Evolutionary conservation across 495 filamentous ascomycete genomes (phyloP).

Genomic region (Xylaria longipes): DNA sequence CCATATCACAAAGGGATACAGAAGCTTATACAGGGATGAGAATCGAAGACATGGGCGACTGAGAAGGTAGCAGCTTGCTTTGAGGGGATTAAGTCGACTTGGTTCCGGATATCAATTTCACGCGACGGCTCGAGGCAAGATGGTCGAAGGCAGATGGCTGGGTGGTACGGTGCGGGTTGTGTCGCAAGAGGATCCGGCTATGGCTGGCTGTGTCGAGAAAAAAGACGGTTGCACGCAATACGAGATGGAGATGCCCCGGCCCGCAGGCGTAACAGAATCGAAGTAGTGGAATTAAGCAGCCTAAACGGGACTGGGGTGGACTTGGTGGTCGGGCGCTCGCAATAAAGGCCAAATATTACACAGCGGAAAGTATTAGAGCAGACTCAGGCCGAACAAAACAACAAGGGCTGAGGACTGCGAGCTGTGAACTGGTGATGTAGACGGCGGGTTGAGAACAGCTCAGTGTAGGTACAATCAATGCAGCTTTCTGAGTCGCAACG

Average conservation of each 20-base stretch:
- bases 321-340: not conserved
- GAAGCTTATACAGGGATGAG: slow-evolving; percentile 40
- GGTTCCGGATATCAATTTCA: slow-evolving; percentile 21
- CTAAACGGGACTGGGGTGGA: slow-evolving; percentile 26
- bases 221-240: slow-evolving; percentile 32
- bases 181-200: slow-evolving; percentile 27
- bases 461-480: not conserved
- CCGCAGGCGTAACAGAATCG: slow-evolving; percentile 30
- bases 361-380: not conserved
- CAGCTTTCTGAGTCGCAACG: slow-evolving; percentile 6
- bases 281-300: slow-evolving; percentile 29
- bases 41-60: slow-evolving; percentile 40
- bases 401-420: not conserved
- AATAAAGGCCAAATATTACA: slow-evolving; percentile 21
- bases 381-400: not conserved
- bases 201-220: slow-evolving; percentile 28
- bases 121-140: slow-evolving; percentile 20
- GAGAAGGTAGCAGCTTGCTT: slow-evolving; percentile 18
- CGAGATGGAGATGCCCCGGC: slow-evolving; percentile 39
- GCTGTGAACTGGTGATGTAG: slow-evolving; percentile 4
- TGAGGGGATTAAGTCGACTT: slow-evolving; percentile 13
- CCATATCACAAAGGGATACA: slow-evolving; percentile 60
- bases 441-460: not conserved
- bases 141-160: not conserved
- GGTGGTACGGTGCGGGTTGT: slow-evolving; percentile 15